These are phyloP conservation scores for Penicillium digitatum DNA, from an alignment of 2,329 filamentous ascomycete species.

Conservation along the genomic window DNA sequence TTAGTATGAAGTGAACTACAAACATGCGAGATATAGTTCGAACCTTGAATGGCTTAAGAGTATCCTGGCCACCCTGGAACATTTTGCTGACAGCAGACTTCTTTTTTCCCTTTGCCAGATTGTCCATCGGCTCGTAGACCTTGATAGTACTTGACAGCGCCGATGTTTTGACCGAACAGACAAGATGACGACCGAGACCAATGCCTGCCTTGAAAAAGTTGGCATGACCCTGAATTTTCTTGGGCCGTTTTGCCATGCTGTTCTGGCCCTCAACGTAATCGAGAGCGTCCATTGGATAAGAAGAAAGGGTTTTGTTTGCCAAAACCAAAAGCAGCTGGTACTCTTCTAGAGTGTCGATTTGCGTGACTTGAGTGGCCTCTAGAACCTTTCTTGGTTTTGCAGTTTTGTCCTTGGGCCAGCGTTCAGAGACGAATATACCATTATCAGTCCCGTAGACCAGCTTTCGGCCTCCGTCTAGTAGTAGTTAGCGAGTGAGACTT, in stretches of 20 bases:
- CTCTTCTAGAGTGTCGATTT: conserved; percentile 94
- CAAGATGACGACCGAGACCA: conserved; percentile 86
- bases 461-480: conserved; percentile 83
- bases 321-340: conserved; percentile 88
- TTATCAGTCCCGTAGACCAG: conserved; percentile 91
- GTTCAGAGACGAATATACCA: conserved; percentile 87
- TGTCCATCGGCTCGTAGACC: conserved; percentile 97
- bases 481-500: conserved; percentile 14
- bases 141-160: conserved; percentile 95
- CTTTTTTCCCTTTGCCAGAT: conserved; percentile 88
- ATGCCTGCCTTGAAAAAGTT: conserved; percentile 99
- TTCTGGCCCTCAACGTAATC: conserved; percentile 73
- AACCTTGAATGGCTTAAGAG: conserved; percentile 87
- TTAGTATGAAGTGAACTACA: conserved; percentile 4
- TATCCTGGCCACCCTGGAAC: conserved; percentile 89
- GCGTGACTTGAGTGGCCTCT: conserved; percentile 81
- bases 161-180: conserved; percentile 93
- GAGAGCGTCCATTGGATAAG: conserved; percentile 80
- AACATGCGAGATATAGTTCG: conserved; percentile 13
- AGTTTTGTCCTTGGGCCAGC: conserved; percentile 75
- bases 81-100: conserved; percentile 94
- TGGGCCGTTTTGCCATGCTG: conserved; percentile 74
- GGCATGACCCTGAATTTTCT: conserved; percentile 95
- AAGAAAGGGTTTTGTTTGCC: conserved; percentile 87
- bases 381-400: conserved; percentile 75